Conservation (phyloP, 331 rosid species). For the Erythrophleum ivorense region DNA sequence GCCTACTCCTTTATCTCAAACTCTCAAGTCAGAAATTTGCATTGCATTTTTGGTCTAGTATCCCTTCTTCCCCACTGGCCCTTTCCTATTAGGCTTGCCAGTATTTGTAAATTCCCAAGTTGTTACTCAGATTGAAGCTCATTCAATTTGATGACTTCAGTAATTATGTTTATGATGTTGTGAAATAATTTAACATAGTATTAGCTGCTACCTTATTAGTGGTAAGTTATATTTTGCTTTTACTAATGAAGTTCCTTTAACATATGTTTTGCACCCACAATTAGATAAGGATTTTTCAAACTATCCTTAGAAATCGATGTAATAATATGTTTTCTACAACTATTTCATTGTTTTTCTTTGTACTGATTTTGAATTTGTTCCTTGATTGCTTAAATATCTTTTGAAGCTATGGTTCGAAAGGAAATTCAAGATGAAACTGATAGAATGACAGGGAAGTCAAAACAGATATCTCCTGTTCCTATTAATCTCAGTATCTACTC, state of each 20-base stretch:
- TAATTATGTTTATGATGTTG: constrained; percentile 10
- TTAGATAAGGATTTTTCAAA: constrained; percentile 10
- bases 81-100: background rate
- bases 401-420: constrained; percentile 75
- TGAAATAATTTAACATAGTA: constrained; percentile 7
- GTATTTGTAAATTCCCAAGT: background rate
- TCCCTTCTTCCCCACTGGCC: background rate
- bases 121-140: background rate
- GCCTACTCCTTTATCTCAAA: constrained; percentile 6
- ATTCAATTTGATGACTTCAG: background rate
- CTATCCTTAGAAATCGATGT: constrained; percentile 4
- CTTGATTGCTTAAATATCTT: constrained; percentile 36
- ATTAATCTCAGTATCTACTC: constrained; percentile 96
- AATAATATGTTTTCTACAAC: constrained; percentile 1
- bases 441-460: constrained; percentile 76
- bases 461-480: constrained; percentile 85
- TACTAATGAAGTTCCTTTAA: background rate
- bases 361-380: constrained; percentile 20
- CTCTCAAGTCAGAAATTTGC: background rate
- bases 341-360: constrained; percentile 6
- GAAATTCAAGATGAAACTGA: constrained; percentile 94
- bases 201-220: constrained; percentile 3
- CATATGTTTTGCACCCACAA: constrained; percentile 12
- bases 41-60: background rate
- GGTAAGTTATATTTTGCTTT: background rate